Conservation (phyloP, 1,139 yeast species). For the Kodamaea derodonti region DNA sequence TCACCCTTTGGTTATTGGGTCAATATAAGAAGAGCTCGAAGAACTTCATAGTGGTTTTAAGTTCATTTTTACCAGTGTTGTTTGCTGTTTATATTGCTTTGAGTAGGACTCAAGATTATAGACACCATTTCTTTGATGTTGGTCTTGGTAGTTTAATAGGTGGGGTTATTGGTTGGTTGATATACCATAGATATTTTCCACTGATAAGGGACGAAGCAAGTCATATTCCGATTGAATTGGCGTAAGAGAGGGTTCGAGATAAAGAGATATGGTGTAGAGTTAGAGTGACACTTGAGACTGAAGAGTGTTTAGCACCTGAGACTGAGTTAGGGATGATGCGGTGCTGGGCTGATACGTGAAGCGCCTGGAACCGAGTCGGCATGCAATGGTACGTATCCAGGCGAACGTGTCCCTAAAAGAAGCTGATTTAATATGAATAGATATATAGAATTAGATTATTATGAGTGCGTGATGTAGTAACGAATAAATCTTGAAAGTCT, state of each 20-base stretch:
- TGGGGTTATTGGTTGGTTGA: conserved; percentile 11
- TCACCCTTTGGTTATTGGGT: conserved; percentile 32
- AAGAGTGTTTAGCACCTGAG: too few species aligned
- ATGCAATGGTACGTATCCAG: too few species aligned
- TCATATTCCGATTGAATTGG: conserved; percentile 9
- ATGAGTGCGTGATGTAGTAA: too few species aligned
- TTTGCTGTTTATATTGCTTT: conserved; percentile 45
- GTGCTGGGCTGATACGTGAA: not conserved
- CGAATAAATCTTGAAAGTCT: too few species aligned
- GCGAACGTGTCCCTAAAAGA: too few species aligned
- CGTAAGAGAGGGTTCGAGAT: too few species aligned
- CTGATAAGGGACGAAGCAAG: conserved; percentile 8
- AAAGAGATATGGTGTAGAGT: too few species aligned
- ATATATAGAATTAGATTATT: too few species aligned
- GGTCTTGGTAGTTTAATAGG: conserved; percentile 35
- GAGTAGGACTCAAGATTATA: conserved; percentile 40
- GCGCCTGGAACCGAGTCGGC: not conserved
- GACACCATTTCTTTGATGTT: conserved; percentile 45
- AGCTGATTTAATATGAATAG: too few species aligned
- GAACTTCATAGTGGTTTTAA: conserved; percentile 7
- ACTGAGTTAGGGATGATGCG: too few species aligned
- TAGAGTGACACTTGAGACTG: too few species aligned
- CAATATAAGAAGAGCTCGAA: conserved; percentile 11
- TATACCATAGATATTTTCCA: conserved; percentile 15
- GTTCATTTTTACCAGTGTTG: conserved; percentile 23